Percentiles rank a stretch among this genome's conserved stretches.
Conservation (phyloP, 2,329 filamentous ascomycete species). For the Stagonosporopsis chrysanthemi region DNA sequence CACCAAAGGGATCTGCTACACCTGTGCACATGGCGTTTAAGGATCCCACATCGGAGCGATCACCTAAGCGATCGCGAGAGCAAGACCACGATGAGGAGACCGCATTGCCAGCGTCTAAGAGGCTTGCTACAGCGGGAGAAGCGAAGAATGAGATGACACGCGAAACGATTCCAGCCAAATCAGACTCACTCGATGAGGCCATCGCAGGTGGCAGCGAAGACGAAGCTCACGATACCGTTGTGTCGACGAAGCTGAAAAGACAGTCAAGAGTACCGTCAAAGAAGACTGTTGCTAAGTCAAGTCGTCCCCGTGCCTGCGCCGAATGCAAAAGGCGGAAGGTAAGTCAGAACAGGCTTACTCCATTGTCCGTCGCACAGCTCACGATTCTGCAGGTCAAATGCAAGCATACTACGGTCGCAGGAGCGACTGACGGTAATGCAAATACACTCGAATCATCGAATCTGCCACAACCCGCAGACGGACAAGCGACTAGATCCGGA, state of each 20-base stretch:
- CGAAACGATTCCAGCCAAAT: neutral
- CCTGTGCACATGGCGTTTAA: neutral
- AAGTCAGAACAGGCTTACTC: neutral
- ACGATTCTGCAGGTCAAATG: slow-evolving; percentile 8
- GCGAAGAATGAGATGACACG: neutral
- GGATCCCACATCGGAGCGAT: neutral
- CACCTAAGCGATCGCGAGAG: slow-evolving; percentile 19
- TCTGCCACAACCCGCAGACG: neutral
- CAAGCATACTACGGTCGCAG: neutral
- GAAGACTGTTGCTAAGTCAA: neutral
- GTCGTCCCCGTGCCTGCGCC: slow-evolving; percentile 1
- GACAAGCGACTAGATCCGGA: neutral
- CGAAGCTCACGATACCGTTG: neutral
- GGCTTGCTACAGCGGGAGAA: neutral
- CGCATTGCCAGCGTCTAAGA: slow-evolving; percentile 19
- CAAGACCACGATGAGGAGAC: slow-evolving; percentile 2
- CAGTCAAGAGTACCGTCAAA: neutral
- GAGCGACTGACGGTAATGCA: neutral
- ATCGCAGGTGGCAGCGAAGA: neutral
- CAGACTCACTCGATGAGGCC: neutral
- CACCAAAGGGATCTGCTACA: neutral
- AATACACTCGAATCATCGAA: neutral
- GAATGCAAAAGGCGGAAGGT: slow-evolving; percentile 13
- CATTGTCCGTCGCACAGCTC: neutral
- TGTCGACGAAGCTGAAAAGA: neutral